These are phyloP conservation scores for Cenchrus americanus DNA, from an alignment of 176 grass and related monocot genomes.

Conservation along the genomic window DNA sequence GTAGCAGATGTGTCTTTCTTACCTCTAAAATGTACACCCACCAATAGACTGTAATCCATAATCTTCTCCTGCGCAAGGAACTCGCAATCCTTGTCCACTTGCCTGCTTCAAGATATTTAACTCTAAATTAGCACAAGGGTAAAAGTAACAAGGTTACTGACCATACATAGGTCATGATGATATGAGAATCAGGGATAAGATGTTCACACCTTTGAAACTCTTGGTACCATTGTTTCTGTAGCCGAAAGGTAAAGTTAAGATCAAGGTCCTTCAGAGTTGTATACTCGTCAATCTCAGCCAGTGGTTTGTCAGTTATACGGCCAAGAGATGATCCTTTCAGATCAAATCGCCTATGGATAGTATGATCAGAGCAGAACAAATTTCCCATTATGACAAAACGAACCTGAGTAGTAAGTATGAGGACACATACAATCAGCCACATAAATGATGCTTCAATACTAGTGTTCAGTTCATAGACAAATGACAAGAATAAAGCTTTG, in stretches of 20 bases:
- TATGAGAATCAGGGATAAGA: conserved; percentile 32
- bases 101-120: conserved; percentile 62
- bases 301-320: conserved; percentile 75
- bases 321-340: conserved; percentile 93
- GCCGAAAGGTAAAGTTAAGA: conserved; percentile 90
- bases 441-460: conserved; percentile 23
- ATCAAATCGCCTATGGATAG: conserved; percentile 92
- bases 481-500: neutral
- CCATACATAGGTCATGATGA: neutral
- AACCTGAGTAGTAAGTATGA: conserved; percentile 57
- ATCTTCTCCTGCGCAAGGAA: conserved; percentile 93
- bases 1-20: conserved; percentile 36
- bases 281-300: conserved; percentile 82
- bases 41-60: conserved; percentile 96
- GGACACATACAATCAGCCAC: conserved; percentile 36
- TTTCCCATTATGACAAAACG: conserved; percentile 99
- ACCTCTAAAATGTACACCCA: conserved; percentile 92
- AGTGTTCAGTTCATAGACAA: neutral
- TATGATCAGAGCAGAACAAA: conserved; percentile 80
- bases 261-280: conserved; percentile 98
- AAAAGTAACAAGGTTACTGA: conserved; percentile 29
- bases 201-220: conserved; percentile 77
- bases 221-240: conserved; percentile 75
- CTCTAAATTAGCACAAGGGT: conserved; percentile 48
- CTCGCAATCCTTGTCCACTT: conserved; percentile 82